Conservation (phyloP, 495 filamentous ascomycete species). For the Rhypophila decipiens region DNA sequence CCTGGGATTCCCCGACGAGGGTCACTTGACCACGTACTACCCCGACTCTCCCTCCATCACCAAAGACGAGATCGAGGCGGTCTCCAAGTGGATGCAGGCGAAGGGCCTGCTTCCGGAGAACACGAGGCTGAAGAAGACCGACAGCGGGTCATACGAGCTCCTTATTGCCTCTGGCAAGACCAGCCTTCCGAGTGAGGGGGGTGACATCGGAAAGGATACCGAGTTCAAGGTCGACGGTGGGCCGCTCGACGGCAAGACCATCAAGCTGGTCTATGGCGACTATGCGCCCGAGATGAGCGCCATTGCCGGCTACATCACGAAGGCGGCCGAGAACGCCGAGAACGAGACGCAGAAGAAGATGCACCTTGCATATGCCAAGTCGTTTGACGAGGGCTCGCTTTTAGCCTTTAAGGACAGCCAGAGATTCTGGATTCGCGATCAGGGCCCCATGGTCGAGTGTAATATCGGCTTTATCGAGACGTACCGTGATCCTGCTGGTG, state of each 20-base stretch:
- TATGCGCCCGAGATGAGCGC: conserved; percentile 73
- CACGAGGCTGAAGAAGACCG: conserved; percentile 73
- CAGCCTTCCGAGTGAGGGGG: conserved; percentile 45
- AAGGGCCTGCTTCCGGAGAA: conserved; percentile 74
- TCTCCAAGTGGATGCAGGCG: conserved; percentile 67
- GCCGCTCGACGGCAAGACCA: conserved; percentile 56
- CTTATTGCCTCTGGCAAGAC: conserved; percentile 69
- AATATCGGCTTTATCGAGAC: conserved; percentile 97
- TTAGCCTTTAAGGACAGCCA: conserved; percentile 87
- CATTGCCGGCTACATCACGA: conserved; percentile 62
- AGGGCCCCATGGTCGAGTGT: conserved; percentile 79
- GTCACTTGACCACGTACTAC: conserved; percentile 90
- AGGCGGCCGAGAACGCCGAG: conserved; percentile 67
- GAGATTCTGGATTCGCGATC: conserved; percentile 86
- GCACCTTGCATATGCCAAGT: conserved; percentile 74
- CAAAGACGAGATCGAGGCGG: conserved; percentile 69
- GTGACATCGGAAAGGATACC: conserved; percentile 62
- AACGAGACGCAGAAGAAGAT: conserved; percentile 84
- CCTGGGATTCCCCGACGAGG: conserved; percentile 74
- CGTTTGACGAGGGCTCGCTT: conserved; percentile 79
- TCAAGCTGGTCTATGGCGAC: conserved; percentile 77
- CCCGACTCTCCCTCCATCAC: conserved; percentile 81
- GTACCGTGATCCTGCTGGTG: conserved; percentile 87
- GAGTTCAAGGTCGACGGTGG: conserved; percentile 61
- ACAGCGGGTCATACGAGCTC: conserved; percentile 66